Evolutionary conservation across 306 rosid genomes (phyloP), one percentile per base, ranked within the genome.

Genomic region (Pachyrhizus erosus): DNA sequence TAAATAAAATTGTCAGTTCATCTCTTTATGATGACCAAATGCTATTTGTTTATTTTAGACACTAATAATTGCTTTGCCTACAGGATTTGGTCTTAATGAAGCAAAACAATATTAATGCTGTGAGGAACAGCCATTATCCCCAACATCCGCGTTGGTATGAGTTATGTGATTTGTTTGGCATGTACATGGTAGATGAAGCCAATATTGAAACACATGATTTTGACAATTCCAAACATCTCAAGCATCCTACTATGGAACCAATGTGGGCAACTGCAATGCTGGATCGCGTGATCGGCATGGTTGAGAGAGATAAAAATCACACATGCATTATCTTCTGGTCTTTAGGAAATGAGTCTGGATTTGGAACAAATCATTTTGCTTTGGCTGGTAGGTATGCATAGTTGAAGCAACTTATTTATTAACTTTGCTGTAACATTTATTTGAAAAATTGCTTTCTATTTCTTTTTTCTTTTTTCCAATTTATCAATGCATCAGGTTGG

Each of bases 131-230:
- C 82, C 99, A 96, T 89, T 96, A 96, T 88, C 99, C 99, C 46
- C 98, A 96, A 83, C 99, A 96, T 88, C 87, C 97, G 11, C 97
- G 98, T 54, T 96, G 99, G 99, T 96, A 96, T 1, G 98, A 96
- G 86, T 88, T 96, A 51, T 96, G 99, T 42, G 98, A 93, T 87
- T 78, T 96, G 58, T 93, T 96, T 79, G 98, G 99, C 89, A 79
- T 96, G 93, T 96, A 96, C 88, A 92, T 96, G 99, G 89, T 96
- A 84, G 99, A 96, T 78, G 99, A 96, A 89, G 99, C 99, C 84
- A 96, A 96, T 71, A 96, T 96, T 33, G 99, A 92, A 89, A 89
- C 99, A 12, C 99, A 96, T 62, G 96, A 91, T 80, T 96, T 96
- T 52, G 97, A 93, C 87, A 3, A 55, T 87, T 87, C 89, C 66